Percentiles rank a stretch among this genome's conserved stretches.
Evolutionary conservation across 345 rosid species (phyloP).

Genomic region (Pugionium dolabratum): DNA sequence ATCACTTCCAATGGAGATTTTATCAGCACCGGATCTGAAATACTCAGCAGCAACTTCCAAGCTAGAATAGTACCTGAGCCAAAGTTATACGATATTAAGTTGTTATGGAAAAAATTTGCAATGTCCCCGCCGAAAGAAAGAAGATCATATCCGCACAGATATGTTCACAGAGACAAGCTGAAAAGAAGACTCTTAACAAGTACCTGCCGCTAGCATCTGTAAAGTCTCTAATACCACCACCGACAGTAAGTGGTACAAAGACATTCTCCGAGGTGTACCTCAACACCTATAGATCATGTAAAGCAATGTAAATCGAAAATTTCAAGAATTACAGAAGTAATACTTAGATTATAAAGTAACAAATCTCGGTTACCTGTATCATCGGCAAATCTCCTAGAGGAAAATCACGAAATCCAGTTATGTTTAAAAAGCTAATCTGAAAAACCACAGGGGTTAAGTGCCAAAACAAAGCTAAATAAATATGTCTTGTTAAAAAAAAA

Average conservation of each 20-base stretch:
- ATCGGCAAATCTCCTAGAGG: conserved; percentile 97
- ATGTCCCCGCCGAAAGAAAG: background rate
- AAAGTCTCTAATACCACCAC: conserved; percentile 98
- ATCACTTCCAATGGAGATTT: conserved; percentile 94
- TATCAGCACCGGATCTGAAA: conserved; percentile 97
- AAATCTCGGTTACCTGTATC: conserved; percentile 65
- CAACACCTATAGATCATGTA: conserved; percentile 60
- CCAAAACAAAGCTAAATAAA: conserved; percentile 21
- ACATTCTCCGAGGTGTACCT: conserved; percentile 89
- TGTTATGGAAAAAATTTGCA: background rate
- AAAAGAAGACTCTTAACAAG: conserved; percentile 12
- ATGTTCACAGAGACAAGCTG: conserved; percentile 17
- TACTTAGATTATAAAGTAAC: background rate
- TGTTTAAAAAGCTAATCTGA: conserved; percentile 90
- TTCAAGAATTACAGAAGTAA: conserved; percentile 5
- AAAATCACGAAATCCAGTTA: conserved; percentile 91
- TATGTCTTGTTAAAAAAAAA: conserved; percentile 8
- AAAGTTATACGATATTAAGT: conserved; percentile 11
- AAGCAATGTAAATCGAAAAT: conserved; percentile 8
- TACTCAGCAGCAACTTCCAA: conserved; percentile 97
- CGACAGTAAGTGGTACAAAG: conserved; percentile 95
- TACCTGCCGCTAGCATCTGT: conserved; percentile 95
- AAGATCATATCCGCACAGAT: background rate
- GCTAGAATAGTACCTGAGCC: conserved; percentile 84
- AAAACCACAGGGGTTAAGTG: conserved; percentile 35